phyloP scores from a whole-genome alignment of 2,329 filamentous ascomycete genomes.

The Fusarium sp. region DNA sequence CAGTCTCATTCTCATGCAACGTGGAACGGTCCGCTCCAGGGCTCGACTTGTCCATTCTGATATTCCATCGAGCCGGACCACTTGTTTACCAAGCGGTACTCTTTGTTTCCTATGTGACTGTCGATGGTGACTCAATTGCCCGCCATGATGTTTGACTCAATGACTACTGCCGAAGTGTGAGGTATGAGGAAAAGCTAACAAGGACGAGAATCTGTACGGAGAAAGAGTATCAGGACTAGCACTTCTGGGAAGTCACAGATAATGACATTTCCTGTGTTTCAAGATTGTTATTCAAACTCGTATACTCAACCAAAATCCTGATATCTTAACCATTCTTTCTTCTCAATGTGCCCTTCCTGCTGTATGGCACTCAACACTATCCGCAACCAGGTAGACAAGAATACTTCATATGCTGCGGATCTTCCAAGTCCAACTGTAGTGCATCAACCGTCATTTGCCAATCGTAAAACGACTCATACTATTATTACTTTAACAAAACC shows the following conservation, averaged over 20 bases:
- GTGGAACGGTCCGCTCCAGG: slow-evolving; percentile 39
- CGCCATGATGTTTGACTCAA: slow-evolving; percentile 6
- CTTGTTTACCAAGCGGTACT: slow-evolving; percentile 3
- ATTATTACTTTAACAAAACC: slow-evolving; percentile 15
- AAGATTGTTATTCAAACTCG: too few species aligned
- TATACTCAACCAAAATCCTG: too few species aligned
- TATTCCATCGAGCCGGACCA: slow-evolving; percentile 10
- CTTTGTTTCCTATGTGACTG: neutral
- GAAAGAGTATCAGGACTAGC: slow-evolving; percentile 3
- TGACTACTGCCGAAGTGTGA: neutral
- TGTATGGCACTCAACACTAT: too few species aligned
- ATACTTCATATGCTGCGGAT: slow-evolving; percentile 8
- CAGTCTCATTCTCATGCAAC: slow-evolving; percentile 32
- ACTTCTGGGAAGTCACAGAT: neutral
- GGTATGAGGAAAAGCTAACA: neutral
- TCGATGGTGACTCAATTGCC: neutral
- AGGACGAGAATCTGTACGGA: slow-evolving; percentile 19
- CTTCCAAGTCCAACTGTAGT: slow-evolving; percentile 26
- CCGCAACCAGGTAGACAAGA: too few species aligned
- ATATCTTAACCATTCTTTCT: too few species aligned
- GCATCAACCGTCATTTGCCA: slow-evolving; percentile 11
- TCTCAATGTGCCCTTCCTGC: too few species aligned
- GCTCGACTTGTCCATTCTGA: slow-evolving; percentile 23
- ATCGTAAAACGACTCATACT: slow-evolving; percentile 1
- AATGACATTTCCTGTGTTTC: too few species aligned